Conservation (phyloP, 164 flowering plant species). For the Amborella trichopoda region DNA sequence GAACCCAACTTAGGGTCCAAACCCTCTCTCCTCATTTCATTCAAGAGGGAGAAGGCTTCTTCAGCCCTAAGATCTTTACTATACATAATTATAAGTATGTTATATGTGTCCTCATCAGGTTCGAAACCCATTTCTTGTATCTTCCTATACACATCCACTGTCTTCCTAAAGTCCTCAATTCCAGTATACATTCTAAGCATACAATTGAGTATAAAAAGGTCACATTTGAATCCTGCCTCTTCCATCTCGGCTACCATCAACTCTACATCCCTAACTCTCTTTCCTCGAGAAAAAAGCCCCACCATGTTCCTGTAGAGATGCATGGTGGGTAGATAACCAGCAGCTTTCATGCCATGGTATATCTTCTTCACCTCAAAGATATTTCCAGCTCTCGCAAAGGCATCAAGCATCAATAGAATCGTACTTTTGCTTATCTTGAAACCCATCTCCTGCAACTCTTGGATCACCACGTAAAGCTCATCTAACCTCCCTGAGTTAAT, state of each 20-base stretch:
- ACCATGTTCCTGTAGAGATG: constrained; percentile 76
- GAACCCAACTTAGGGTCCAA: constrained; percentile 70
- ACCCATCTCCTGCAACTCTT: constrained; percentile 95
- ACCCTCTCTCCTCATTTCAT: constrained; percentile 52
- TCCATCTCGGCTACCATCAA: constrained; percentile 81
- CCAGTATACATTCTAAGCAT: constrained; percentile 61
- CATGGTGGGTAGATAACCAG: constrained; percentile 91
- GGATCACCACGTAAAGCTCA: constrained; percentile 80
- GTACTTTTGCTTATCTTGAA: constrained; percentile 86
- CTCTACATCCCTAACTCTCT: constrained; percentile 83
- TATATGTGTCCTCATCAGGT: constrained; percentile 81
- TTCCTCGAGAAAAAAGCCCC: constrained; percentile 51
- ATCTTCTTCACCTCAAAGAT: constrained; percentile 90
- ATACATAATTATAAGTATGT: constrained; percentile 82
- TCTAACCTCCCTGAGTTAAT: constrained; percentile 66
- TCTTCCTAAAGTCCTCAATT: constrained; percentile 59
- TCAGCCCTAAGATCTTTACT: constrained; percentile 82
- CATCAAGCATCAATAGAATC: constrained; percentile 82
- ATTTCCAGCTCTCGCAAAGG: constrained; percentile 69
- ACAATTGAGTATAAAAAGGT: constrained; percentile 65
- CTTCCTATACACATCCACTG: constrained; percentile 44
- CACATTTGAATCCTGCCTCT: constrained; percentile 81
- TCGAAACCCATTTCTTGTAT: constrained; percentile 45
- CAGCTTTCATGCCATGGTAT: constrained; percentile 92
- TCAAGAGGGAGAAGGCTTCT: constrained; percentile 65